Evolutionary conservation across 352 stramenopile species (phyloP).

Genomic region (Phytophthora tubulina): DNA sequence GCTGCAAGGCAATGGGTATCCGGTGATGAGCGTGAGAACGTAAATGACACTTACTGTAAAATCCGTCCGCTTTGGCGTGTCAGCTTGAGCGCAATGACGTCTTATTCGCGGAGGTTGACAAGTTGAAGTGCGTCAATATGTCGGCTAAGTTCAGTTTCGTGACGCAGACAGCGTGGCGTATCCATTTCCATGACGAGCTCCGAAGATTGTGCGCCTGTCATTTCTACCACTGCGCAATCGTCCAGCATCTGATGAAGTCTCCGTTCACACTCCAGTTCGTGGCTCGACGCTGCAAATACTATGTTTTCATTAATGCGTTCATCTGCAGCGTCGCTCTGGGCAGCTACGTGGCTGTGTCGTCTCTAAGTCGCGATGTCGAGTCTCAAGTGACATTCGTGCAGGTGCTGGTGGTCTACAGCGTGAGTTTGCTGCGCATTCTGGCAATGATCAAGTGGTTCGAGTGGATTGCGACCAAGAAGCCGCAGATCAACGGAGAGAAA

Average conservation of each 20-base stretch:
- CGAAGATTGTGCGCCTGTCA: slow-evolving; percentile 40
- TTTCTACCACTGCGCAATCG: slow-evolving; percentile 37
- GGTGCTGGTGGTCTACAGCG: slow-evolving; percentile 49
- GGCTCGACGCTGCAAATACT: slow-evolving; percentile 78
- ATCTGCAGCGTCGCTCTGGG: slow-evolving; percentile 63
- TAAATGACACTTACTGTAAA: background rate
- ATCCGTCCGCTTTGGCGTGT: no score
- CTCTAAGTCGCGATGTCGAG: slow-evolving; percentile 3
- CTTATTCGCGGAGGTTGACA: background rate
- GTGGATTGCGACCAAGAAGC: slow-evolving; percentile 80
- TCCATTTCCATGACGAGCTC: slow-evolving; percentile 8
- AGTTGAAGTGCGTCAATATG: background rate
- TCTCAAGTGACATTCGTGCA: slow-evolving; percentile 6
- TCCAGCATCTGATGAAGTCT: slow-evolving; percentile 23
- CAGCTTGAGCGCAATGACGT: no score
- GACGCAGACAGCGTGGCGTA: slow-evolving; percentile 25
- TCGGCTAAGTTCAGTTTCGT: slow-evolving; percentile 29
- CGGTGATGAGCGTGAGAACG: background rate
- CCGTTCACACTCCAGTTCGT: slow-evolving; percentile 31
- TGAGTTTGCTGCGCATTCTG: slow-evolving; percentile 64
- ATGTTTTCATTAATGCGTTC: slow-evolving; percentile 85
- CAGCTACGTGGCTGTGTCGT: slow-evolving; percentile 40
- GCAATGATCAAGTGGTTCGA: slow-evolving; percentile 81
- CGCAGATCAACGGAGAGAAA: slow-evolving; percentile 72
- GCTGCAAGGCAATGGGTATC: background rate